Evolutionary conservation across 768 basidiomycete species (phyloP).

Genomic region (Auricularia auricula-judae): DNA sequence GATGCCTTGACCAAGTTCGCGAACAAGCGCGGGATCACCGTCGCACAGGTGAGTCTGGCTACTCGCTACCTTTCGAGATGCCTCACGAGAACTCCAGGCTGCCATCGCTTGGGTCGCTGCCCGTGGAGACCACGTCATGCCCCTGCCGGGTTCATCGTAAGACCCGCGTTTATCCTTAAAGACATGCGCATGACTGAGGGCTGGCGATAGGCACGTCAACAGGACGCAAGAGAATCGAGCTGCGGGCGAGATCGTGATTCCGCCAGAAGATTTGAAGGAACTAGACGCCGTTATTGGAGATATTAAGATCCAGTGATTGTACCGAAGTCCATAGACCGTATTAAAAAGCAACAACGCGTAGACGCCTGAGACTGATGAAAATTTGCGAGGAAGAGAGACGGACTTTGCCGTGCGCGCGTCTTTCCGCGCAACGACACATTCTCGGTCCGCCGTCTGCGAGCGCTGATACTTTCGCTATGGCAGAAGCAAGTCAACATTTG

Average conservation of each 20-base stretch:
- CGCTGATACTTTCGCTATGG: neutral
- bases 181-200: neutral
- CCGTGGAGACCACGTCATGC: slow-evolving; percentile 22
- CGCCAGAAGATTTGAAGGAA: slow-evolving; percentile 28
- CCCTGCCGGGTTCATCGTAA: slow-evolving; percentile 36
- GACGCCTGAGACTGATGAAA: too few relatives aligned
- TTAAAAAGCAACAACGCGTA: too few relatives aligned
- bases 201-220: slow-evolving; percentile 20
- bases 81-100: slow-evolving; percentile 2
- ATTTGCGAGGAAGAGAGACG: too few relatives aligned
- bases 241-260: slow-evolving; percentile 30
- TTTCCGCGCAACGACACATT: too few relatives aligned
- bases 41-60: neutral
- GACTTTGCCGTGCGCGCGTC: too few relatives aligned
- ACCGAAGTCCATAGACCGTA: neutral
- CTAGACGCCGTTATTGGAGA: slow-evolving; percentile 28
- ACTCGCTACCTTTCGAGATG: slow-evolving; percentile 2
- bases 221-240: slow-evolving; percentile 35
- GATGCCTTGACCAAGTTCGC: too few relatives aligned
- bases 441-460: too few relatives aligned
- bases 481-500: neutral
- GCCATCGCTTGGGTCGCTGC: slow-evolving; percentile 29
- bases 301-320: neutral
- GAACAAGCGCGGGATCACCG: neutral
- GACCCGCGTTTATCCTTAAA: slow-evolving; percentile 4